Base-by-base conservation (phyloP, 768 basidiomycete species). In the Lactarius psammicola region DNA sequence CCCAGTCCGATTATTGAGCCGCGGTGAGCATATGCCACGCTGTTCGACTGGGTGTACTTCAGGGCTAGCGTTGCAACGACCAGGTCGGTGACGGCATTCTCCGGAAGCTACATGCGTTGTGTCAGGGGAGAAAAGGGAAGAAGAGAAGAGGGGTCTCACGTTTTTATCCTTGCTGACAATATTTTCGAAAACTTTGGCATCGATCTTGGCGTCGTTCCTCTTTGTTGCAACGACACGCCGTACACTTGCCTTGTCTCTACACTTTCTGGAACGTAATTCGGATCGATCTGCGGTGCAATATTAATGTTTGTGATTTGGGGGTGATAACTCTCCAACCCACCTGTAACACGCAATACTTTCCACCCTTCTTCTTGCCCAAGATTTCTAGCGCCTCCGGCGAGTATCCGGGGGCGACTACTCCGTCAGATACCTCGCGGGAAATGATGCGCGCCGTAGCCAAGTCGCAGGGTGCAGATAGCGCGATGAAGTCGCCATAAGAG, bases 1-100 rank as follows among this genome's bases (percentile, higher is more conserved):
- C 97, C 97, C 56, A 98, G 89, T 56, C 96, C 97, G 71, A 99
- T 84, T 75, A 96, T 90, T 17, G 95, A 87, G 15, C 97, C 97
- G 72, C 87, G 89, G 72, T 87, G 88, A 1, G 95, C 94, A 74
- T 97, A 99, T 34, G 96, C 90, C 60, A 99, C 97, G 68, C 93
- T 95, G 83, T 99, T 98, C 58, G 97, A 99, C 76, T 98, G 97
- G 1, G 97, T 99, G 82, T 98, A 99, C 76, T 98, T 99, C 72
- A 98, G 84, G 1, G 96, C 90, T 28, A 98, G 87, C 13, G 97
- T 98, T 34, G 97, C 96, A 63, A 98, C 93, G 70, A 95, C 92
- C 65, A 99, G 81, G 75, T 98, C 97, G n/a, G 84, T 92, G 61
- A 92, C 71, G 2, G 94, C 96, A 44, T 83, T 77, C 30, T 80